Evolutionary conservation across 257 asterid genomes (phyloP).

Genomic region (Ilex aquifolium): DNA sequence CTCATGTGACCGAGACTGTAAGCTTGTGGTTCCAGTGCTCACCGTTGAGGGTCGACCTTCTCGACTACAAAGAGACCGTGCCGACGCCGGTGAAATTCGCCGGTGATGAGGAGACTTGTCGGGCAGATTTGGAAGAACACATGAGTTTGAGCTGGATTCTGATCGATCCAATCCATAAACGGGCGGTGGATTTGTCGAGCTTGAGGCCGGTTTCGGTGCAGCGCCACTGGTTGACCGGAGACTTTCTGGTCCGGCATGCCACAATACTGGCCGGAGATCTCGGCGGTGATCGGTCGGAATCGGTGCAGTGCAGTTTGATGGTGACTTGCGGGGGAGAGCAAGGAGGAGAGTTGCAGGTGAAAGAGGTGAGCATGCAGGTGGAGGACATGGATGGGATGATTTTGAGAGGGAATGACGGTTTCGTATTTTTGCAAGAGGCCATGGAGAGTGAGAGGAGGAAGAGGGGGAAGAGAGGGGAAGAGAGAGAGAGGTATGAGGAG

Average conservation of each 20-base stretch:
- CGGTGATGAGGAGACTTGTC: conserved; percentile 34
- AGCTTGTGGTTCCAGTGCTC: conserved; percentile 54
- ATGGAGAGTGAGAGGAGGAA: conserved; percentile 43
- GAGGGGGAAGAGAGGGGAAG: conserved; percentile 2
- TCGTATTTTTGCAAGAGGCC: conserved; percentile 37
- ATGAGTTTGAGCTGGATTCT: conserved; percentile 69
- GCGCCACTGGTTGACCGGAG: conserved; percentile 70
- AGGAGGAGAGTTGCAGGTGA: conserved; percentile 48
- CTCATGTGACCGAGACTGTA: conserved; percentile 29
- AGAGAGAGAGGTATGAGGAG: conserved; percentile 28
- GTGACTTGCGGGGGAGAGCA: conserved; percentile 56
- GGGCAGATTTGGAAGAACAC: conserved; percentile 28
- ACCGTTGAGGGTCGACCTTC: conserved; percentile 54
- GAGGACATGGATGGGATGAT: conserved; percentile 80
- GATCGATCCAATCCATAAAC: conserved; percentile 39
- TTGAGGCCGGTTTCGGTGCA: conserved; percentile 43
- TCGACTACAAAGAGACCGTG: conserved; percentile 37
- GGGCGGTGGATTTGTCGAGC: conserved; percentile 68
- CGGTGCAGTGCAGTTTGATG: conserved; percentile 48
- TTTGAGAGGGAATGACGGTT: conserved; percentile 42
- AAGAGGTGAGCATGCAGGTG: conserved; percentile 61
- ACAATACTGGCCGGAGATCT: conserved; percentile 35
- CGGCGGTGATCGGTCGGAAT: conserved; percentile 19
- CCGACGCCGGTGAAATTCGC: conserved; percentile 37
- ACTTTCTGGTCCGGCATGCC: conserved; percentile 38